Percentiles rank a stretch among this genome's conserved stretches.
Evolutionary conservation across 1,139 yeast genomes (phyloP).

Genomic region (Martiniozyma asiatica): DNA sequence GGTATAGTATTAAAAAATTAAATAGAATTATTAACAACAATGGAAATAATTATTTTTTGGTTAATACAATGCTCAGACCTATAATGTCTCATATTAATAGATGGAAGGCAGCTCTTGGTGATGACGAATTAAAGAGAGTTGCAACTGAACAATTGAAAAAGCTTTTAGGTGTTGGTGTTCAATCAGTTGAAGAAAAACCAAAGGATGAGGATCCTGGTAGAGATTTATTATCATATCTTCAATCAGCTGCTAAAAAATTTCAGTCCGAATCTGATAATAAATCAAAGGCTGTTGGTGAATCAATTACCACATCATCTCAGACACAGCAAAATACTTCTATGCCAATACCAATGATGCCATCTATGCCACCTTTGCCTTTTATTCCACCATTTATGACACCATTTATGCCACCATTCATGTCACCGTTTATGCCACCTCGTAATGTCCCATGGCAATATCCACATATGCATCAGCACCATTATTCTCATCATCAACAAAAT

Average conservation of each 20-base stretch:
- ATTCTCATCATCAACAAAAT: slow-evolving; percentile 13
- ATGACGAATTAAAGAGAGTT: slow-evolving; percentile 39
- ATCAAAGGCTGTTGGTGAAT: slow-evolving; percentile 11
- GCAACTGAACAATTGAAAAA: slow-evolving; percentile 57
- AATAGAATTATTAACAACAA: slow-evolving; percentile 22
- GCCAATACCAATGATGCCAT: slow-evolving; percentile 1
- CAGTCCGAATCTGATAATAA: slow-evolving; percentile 9
- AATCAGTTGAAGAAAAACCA: slow-evolving; percentile 12
- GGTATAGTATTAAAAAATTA: slow-evolving; percentile 41
- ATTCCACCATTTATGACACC: slow-evolving; percentile 9
- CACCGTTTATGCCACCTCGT: slow-evolving; percentile 7
- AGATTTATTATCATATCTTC: slow-evolving; percentile 55
- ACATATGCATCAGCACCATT: slow-evolving; percentile 12
- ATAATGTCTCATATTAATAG: slow-evolving; percentile 44
- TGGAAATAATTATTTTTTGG: slow-evolving; percentile 40
- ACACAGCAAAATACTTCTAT: background rate
- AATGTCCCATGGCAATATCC: slow-evolving; percentile 4
- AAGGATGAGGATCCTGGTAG: slow-evolving; percentile 56
- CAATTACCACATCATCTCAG: too few relatives aligned
- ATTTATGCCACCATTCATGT: slow-evolving; percentile 1
- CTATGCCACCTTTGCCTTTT: slow-evolving; percentile 8
- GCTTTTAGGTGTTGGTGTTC: slow-evolving; percentile 41
- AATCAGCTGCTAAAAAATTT: slow-evolving; percentile 29
- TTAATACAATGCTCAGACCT: slow-evolving; percentile 51
- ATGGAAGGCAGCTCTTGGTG: slow-evolving; percentile 29